Evolutionary conservation across 1,139 yeast species (phyloP), one percentile per base, ranked within the genome.

Genomic region (Sugiyamaella japonica): DNA sequence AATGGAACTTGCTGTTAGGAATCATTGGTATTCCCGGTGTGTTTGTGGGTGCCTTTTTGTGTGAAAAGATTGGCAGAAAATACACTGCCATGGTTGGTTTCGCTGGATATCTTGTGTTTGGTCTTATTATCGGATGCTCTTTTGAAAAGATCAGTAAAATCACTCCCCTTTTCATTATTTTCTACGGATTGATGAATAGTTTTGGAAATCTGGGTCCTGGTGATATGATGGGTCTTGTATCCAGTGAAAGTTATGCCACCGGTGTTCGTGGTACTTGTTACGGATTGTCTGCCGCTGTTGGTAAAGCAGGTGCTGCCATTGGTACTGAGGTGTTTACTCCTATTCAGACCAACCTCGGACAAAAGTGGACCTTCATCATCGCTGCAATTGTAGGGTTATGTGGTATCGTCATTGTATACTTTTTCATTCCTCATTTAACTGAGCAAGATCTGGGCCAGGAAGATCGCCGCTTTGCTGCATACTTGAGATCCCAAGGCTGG

Each of bases 191-290:
- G 29, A 79, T 83, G 79, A 77, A 76, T 71, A 76, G 80, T 3
- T 67, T 74, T 59, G 90, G 90, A 63, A 85, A 85, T 69, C 73
- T 85, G 62, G 93, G 95, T 3, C 93, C 93, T 3, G 93, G 93
- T 61, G 79, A 85, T 66, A 81, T 81, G 76, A 74, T 86, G 77
- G 93, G 93, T 8, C 75, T 86, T 55, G 73, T 80, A 3, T 78
- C 89, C 9, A 79, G 86, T 32, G 93, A 86, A 68, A 76, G 82
- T 2, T 86, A 77, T 64, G 89, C 93, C 25, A 85, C 91, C 10
- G 87, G 89, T 15, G 79, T 86, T 46, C 77, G 93, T 70, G 93
- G 91, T 48, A 84, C 90, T 0, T 75, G 69, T 45, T 79, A 79
- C 57, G 83, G 82, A 29, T 57, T 79, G 15, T 71, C 78, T 36